A percentile compares a stretch with the other conserved stretches of the same genome.
phyloP scores from a whole-genome alignment of 148 eudicot genomes.

The Euryodendron excelsum region DNA sequence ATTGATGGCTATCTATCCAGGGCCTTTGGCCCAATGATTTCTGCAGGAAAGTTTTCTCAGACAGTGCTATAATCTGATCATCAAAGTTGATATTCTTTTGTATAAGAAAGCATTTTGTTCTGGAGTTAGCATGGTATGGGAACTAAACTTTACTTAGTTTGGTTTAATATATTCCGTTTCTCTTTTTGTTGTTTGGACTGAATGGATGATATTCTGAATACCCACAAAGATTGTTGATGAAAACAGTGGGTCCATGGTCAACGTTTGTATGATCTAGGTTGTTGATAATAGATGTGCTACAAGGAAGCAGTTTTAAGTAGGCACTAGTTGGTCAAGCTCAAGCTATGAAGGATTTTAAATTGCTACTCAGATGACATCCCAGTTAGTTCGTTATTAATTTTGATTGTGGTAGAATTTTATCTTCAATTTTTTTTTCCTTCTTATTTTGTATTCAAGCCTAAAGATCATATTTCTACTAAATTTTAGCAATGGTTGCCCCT shows the following conservation, averaged over 20 bases:
- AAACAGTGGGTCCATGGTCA: neutral
- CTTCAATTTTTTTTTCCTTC: neutral
- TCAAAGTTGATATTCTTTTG: neutral
- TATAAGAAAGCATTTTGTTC: neutral
- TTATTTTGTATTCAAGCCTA: neutral
- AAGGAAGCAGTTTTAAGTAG: neutral
- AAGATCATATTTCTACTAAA: neutral
- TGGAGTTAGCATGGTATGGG: conserved; percentile 14
- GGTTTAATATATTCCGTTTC: neutral
- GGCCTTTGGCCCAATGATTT: too few species aligned
- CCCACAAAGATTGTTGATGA: neutral
- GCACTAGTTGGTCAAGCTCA: conserved; percentile 2
- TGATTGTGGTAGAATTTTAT: neutral
- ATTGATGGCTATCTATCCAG: too few species aligned
- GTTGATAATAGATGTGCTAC: neutral
- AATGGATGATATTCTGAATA: neutral
- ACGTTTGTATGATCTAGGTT: conserved; percentile 2
- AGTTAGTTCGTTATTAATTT: neutral
- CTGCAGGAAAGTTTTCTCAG: conserved; percentile 8
- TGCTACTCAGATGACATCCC: neutral
- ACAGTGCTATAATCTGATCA: conserved; percentile 5
- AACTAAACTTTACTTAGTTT: neutral
- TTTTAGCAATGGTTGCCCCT: conserved; percentile 9
- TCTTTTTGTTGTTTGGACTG: neutral
- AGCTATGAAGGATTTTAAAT: neutral